Conservation (phyloP, 192 early-diverging fungal genomes). For the Piromyces finnis region DNA sequence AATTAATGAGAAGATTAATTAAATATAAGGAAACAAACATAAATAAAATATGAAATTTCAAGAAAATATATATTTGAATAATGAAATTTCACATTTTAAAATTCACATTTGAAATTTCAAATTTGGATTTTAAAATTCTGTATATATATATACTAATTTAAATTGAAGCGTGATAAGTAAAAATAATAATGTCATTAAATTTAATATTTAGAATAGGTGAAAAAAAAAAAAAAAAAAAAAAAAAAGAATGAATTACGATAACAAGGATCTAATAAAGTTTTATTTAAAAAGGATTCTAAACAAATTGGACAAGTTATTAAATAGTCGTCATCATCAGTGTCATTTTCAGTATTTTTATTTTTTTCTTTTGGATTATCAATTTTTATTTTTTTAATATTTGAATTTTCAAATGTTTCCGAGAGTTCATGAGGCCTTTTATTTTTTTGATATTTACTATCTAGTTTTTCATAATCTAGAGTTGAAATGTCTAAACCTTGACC, state of each 20-base stretch:
- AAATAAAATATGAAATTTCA: no score
- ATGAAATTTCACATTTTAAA: no score
- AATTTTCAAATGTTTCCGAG: neutral
- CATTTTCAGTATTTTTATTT: neutral
- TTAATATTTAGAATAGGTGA: neutral
- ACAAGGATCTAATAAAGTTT: neutral
- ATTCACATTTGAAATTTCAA: no score
- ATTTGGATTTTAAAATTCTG: no score
- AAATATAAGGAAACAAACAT: no score
- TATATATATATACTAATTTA: no score
- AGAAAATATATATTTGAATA: no score
- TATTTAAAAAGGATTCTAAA: neutral
- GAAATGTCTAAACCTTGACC: neutral
- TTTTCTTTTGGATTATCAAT: neutral
- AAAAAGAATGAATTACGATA: neutral
- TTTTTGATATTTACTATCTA: neutral
- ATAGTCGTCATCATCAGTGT: neutral
- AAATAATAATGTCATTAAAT: no score
- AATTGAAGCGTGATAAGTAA: no score
- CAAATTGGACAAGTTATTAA: neutral
- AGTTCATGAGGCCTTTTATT: neutral
- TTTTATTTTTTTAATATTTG: neutral
- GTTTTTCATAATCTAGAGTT: neutral
- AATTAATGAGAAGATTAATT: no score
- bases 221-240: neutral